A percentile compares a stretch with the other conserved stretches of the same genome.
Conservation (phyloP, 345 rosid species). For the Microthlaspi erraticum region DNA sequence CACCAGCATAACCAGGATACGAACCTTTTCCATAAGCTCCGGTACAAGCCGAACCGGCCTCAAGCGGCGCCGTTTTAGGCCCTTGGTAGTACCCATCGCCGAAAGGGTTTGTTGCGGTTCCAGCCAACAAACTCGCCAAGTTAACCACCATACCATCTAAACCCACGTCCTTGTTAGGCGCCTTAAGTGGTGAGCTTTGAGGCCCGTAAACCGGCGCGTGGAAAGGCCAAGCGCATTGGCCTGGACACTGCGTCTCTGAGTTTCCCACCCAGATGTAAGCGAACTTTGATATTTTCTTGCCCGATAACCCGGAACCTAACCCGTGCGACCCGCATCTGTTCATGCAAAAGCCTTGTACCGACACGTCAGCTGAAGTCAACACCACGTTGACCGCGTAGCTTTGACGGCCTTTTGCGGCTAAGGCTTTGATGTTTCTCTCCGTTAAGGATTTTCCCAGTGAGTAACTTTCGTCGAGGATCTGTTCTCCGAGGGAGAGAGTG, state of each 20-base stretch:
- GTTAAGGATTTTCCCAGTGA: constrained; percentile 69
- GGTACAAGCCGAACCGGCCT: constrained; percentile 76
- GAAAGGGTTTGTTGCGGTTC: constrained; percentile 80
- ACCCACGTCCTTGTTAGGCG: constrained; percentile 82
- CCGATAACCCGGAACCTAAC: constrained; percentile 47
- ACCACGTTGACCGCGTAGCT: constrained; percentile 56
- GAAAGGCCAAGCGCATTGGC: constrained; percentile 91
- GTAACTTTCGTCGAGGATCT: constrained; percentile 56
- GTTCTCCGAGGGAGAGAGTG: constrained; percentile 57
- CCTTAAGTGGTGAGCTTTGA: constrained; percentile 58
- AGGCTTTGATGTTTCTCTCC: constrained; percentile 48
- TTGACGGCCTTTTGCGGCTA: constrained; percentile 67
- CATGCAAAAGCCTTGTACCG: constrained; percentile 63
- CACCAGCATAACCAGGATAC: constrained; percentile 84
- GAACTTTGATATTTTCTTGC: constrained; percentile 49
- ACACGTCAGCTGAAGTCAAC: constrained; percentile 59
- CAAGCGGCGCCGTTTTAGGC: constrained; percentile 64
- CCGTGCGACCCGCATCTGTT: constrained; percentile 73
- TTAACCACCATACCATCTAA: constrained; percentile 82
- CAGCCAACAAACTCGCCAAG: constrained; percentile 71
- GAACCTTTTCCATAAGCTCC: constrained; percentile 82
- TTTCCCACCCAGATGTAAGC: constrained; percentile 89
- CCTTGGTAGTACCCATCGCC: constrained; percentile 83
- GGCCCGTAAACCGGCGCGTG: constrained; percentile 87
- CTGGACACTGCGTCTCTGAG: constrained; percentile 78